Percentiles rank a stretch among this genome's conserved stretches.
phyloP scores from a whole-genome alignment of 2,329 filamentous ascomycete species.

The Nemania serpens region DNA sequence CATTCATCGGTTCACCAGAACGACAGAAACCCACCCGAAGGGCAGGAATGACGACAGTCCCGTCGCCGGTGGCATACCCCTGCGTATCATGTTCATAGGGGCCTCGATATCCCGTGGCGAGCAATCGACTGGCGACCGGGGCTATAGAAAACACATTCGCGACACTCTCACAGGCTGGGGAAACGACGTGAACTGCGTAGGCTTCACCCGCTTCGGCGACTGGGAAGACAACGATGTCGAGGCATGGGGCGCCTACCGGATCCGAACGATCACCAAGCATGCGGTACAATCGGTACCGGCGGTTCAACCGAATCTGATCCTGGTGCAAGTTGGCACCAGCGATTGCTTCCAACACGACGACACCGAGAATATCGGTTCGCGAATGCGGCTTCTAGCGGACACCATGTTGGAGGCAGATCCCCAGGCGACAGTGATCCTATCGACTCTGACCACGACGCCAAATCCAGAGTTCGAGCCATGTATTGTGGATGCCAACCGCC shows the following conservation, averaged over 20 bases:
- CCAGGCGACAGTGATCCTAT: conserved; percentile 34
- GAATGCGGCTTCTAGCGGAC: conserved; percentile 33
- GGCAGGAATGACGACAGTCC: conserved; percentile 14
- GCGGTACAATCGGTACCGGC: conserved; percentile 34
- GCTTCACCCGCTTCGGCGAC: conserved; percentile 38
- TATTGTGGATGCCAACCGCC: conserved; percentile 34
- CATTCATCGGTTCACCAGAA: conserved; percentile 18
- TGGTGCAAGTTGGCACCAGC: conserved; percentile 38
- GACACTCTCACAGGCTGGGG: conserved; percentile 34
- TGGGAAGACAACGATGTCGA: conserved; percentile 18
- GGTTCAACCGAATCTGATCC: conserved; percentile 36
- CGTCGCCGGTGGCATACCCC: conserved; percentile 29
- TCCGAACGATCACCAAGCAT: conserved; percentile 24
- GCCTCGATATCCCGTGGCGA: conserved; percentile 36
- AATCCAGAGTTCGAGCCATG: conserved; percentile 33
- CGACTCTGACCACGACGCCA: conserved; percentile 36
- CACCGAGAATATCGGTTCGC: conserved; percentile 24
- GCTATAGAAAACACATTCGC: conserved; percentile 37
- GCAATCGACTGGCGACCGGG: conserved; percentile 31
- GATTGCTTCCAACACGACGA: conserved; percentile 39
- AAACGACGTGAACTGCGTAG: conserved; percentile 37
- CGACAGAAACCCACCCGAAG: background rate
- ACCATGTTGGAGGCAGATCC: conserved; percentile 32
- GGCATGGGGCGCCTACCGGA: background rate
- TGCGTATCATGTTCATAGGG: conserved; percentile 37